These are phyloP conservation scores for Apiospora koreana DNA, from an alignment of 2,329 filamentous ascomycete genomes.

Conservation along the genomic window DNA sequence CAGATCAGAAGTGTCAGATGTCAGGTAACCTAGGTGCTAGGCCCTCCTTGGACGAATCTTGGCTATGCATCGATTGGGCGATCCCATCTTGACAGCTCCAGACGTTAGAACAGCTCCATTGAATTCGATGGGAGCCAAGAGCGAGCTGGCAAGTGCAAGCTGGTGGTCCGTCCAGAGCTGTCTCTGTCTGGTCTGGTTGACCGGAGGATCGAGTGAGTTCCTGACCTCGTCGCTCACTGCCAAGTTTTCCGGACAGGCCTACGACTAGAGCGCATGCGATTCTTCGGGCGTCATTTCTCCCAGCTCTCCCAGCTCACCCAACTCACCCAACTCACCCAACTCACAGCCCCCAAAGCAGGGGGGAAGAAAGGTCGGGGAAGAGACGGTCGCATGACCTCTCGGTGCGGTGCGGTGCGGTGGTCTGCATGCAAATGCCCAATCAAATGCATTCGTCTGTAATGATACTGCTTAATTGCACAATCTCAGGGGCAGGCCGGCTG, in stretches of 20 bases:
- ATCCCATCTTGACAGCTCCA: conserved; percentile 2
- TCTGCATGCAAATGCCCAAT: neutral
- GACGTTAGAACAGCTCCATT: neutral
- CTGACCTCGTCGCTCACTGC: neutral
- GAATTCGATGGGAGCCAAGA: neutral
- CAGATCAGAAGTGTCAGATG: conserved; percentile 3
- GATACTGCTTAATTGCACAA: conserved; percentile 1
- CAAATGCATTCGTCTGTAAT: neutral
- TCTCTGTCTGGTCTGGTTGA: neutral
- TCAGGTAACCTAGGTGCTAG: neutral
- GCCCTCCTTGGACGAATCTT: neutral
- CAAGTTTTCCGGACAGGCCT: neutral
- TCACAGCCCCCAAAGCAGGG: neutral
- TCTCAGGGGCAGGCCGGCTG: neutral
- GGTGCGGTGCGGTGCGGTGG: neutral
- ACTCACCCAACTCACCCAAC: too few species aligned
- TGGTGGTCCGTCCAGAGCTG: neutral
- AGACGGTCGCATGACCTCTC: neutral
- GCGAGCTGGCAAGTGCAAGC: neutral
- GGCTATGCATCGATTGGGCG: neutral
- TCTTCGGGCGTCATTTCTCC: neutral
- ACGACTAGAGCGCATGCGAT: neutral
- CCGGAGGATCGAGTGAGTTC: neutral
- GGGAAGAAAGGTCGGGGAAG: too few species aligned
- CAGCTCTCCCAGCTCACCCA: neutral